Evolutionary conservation across 768 basidiomycete genomes (phyloP), one percentile per base, ranked within the genome.

Genomic region (Trametes maxima): DNA sequence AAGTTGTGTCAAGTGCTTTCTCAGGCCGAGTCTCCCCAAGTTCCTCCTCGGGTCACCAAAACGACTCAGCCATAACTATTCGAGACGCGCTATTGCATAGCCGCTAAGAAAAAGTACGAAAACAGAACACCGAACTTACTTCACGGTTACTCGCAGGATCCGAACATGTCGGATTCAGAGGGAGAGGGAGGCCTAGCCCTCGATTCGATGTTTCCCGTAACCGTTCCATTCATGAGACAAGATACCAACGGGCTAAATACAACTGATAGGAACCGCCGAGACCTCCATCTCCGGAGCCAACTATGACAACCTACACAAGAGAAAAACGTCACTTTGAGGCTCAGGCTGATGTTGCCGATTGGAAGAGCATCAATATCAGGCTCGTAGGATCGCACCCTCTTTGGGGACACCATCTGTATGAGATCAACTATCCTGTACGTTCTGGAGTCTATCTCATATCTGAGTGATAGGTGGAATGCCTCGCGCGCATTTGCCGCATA

Each of bases 341-440:
- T n/a, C 6, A 56, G 37, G 37, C 43, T 25, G 28, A 36, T 37
- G 25, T 13, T 1, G 53, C 43, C 17, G 42, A 35, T 8, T 75
- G 75, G 75, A 65, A 60, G 21, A 39, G 78, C 36, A 77, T 94
- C 16, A 73, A 76, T 5, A 87, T 94, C 42, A 76, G 84, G 60
- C 79, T 94, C 7, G 89, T 94, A 0, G 92, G 92, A 14, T 82
- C 82, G 1, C 92, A 93, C 68, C 87, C 90, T 1, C 76, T 94
- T 4, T 94, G 91, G 91, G 92, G 85, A 1, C 90, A 93, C 69
- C 77, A 92, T 69, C 72, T 93, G 91, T 92, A 65, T 61, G 28
- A 33, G 78, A 67, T 2, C 1, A n/a, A 36, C 2, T 28, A 6
- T 2, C 16, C 1, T 2, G 2, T 3, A 11, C 12, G 13, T 35